Evolutionary conservation across 148 eudicot genomes (phyloP), one percentile per base, ranked within the genome.

Genomic region (Fagopyrum homotropicum): DNA sequence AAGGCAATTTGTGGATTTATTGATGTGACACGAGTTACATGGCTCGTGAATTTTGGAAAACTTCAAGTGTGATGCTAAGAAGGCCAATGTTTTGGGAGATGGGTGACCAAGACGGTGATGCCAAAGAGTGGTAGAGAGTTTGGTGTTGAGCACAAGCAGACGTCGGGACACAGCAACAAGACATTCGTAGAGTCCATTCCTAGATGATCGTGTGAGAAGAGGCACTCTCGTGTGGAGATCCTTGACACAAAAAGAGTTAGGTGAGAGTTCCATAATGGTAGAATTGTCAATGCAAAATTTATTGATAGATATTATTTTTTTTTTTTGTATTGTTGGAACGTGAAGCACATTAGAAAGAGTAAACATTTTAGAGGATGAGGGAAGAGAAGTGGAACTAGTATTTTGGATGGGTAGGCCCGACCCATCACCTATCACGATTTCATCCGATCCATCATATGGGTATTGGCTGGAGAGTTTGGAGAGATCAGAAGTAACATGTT

Each of bases 201-300:
- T 64, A 66, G 44, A 4, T 4, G n/a, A 56, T 4, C 61, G 73
- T 3, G 19, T 48, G 43, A 66, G 16, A 4, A 76, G 49, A 4
- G 15, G 26, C 5, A 7, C 15, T 26, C 45, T 45, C 17, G 78
- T 76, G 6, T 45, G 48, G 29, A 47, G 59, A 44, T 69, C 79
- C 74, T 69, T 77, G 9, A 77, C 43, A 69, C 19, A 43, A 43
- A 66, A 69, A 43, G 11, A 43, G 2, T 40, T 6, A 7, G 48
- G 19, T 16, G 66, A 51, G 54, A 77, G 52, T 16, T 17, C 19
- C 43, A 54, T 45, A 0, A 64, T 7, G 6, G 15, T 12, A 7
- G 69, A 49, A 4, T 77, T 77, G 17, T 77, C 74, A 52, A 4
- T 8, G 30, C 59, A 54, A 8, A 49, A 49, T 12, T 49, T 49